Evolutionary conservation across 2,329 filamentous ascomycete genomes (phyloP).

Genomic region (Pyrenophora teres): DNA sequence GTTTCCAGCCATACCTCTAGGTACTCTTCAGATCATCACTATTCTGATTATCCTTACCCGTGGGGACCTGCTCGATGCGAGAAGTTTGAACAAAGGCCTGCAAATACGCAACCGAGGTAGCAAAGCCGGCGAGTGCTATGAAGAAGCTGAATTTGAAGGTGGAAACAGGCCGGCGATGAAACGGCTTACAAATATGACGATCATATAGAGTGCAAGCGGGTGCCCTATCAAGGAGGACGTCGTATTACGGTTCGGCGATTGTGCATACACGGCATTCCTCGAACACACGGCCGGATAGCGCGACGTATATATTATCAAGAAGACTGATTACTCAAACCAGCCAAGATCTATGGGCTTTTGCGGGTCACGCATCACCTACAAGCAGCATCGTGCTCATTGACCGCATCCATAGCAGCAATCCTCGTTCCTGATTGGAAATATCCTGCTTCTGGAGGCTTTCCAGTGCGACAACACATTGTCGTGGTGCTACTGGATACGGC

Average conservation of each 20-base stretch:
- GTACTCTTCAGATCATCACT: not conserved
- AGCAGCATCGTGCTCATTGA: too few species aligned
- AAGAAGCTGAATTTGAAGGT: not conserved
- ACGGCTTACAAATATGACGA: not conserved
- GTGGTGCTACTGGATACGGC: slow-evolving; percentile 66
- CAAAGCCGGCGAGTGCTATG: not conserved
- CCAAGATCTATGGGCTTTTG: too few species aligned
- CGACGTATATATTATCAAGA: too few species aligned
- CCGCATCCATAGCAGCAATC: too few species aligned
- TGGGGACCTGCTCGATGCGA: too few species aligned
- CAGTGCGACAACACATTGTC: slow-evolving; percentile 56
- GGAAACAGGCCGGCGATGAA: not conserved
- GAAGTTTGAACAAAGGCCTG: not conserved
- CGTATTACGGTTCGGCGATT: not conserved
- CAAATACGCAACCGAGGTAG: not conserved
- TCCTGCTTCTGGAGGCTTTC: too few species aligned
- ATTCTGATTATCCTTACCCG: too few species aligned
- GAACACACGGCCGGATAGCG: not conserved
- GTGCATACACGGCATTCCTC: not conserved
- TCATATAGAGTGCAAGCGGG: not conserved
- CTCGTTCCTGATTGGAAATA: too few species aligned
- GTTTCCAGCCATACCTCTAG: too few species aligned
- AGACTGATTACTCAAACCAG: too few species aligned
- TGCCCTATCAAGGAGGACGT: not conserved
- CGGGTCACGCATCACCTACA: too few species aligned